Evolutionary conservation across 352 stramenopile genomes (phyloP), one percentile per base, ranked within the genome.

Genomic region (Discostella stelligera): DNA sequence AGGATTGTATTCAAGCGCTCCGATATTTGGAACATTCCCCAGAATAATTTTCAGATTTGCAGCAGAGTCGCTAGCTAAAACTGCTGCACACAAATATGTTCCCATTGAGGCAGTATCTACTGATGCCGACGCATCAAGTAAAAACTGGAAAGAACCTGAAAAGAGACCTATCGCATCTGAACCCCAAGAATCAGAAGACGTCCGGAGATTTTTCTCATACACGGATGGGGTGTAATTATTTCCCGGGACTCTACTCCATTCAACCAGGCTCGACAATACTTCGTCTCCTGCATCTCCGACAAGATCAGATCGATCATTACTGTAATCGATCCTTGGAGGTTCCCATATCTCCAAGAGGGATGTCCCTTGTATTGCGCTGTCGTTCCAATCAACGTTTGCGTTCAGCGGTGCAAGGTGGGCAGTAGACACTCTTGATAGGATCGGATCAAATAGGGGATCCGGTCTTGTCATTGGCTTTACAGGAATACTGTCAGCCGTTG

Each of bases 1-100:
- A n/a, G n/a, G n/a, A n/a, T n/a, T n/a, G n/a, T n/a, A n/a, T n/a
- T n/a, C n/a, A n/a, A n/a, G n/a, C n/a, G n/a, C 88, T 4, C 95
- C 96, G n/a, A 98, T 83, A 77, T 98, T 98, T 4, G 94, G 94
- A 64, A 98, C 85, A 65, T 98, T 98, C 65, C 96, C 90, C 21
- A 98, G 67, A 20, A 95, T 86, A 4, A 71, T 93, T 37, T 93
- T 93, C 70, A 98, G 75, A 3, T 89, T 84, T 13, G 49, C 52
- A 0, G 73, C 76, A 0, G 87, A 89, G 18, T 87, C 80, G 41
- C 95, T 93, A 37, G 89, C 86, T 13, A 90, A 82, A 39, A 98
- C 95, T 10, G 84, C 78, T 2, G 91, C 80, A 49, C 80, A 89
- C 8, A 54, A 44, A 20, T 85, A 80, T 20, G 4, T 80, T 27